phyloP scores from a whole-genome alignment of 306 rosid species.

The Arachis stenosperma region DNA sequence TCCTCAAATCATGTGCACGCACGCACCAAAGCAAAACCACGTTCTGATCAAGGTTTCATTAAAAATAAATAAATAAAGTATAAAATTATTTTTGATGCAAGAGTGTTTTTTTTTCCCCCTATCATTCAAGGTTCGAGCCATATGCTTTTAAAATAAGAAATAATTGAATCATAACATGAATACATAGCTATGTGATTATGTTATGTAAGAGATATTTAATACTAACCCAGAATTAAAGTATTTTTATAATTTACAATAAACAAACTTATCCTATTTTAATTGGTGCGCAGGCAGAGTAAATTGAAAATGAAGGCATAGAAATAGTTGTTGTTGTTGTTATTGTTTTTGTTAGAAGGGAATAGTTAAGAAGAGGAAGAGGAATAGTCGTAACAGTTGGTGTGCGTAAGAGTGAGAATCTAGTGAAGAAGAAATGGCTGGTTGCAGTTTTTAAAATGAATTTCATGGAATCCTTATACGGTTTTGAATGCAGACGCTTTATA shows the following conservation, averaged over 20 bases:
- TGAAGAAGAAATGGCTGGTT: neutral
- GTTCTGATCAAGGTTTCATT: neutral
- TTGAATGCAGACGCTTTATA: too few species aligned
- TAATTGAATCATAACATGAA: too few species aligned
- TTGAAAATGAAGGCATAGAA: constrained; percentile 43
- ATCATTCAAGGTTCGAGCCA: too few species aligned
- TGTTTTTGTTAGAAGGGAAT: constrained; percentile 36
- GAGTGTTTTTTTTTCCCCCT: too few species aligned
- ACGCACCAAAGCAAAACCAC: neutral
- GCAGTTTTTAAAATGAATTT: constrained; percentile 42
- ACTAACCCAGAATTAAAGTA: too few species aligned
- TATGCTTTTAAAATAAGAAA: too few species aligned
- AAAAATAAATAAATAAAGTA: neutral
- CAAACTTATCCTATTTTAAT: too few species aligned
- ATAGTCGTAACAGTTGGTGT: neutral
- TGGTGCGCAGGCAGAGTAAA: neutral
- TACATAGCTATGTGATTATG: too few species aligned
- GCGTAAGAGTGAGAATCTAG: neutral
- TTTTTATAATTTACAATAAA: too few species aligned
- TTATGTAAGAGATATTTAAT: too few species aligned
- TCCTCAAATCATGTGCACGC: neutral
- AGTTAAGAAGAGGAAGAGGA: constrained; percentile 2
- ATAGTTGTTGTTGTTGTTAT: constrained; percentile 10
- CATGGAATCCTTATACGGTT: constrained; percentile 25
- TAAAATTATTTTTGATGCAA: too few species aligned